These are phyloP conservation scores for Chloranthus sessilifolius DNA, from an alignment of 164 flowering plant species.

Conservation along the genomic window DNA sequence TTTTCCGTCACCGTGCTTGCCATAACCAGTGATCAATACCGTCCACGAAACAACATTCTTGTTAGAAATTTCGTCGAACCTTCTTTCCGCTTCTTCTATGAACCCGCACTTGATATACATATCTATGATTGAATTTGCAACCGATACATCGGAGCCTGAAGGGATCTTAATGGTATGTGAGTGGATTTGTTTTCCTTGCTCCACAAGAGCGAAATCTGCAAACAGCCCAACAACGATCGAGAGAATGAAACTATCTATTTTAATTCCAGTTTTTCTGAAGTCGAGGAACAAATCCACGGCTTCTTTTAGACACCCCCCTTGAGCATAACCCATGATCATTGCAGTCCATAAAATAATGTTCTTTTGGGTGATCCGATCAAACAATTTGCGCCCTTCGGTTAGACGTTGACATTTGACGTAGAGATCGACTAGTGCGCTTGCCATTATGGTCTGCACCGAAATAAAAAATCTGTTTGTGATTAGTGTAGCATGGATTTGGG, in stretches of 20 bases:
- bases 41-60: conserved; percentile 71
- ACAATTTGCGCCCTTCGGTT: conserved; percentile 38
- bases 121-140: conserved; percentile 62
- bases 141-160: conserved; percentile 50
- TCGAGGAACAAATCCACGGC: conserved; percentile 52
- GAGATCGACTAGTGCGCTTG: conserved; percentile 66
- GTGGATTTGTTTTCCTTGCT: conserved; percentile 78
- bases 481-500: conserved; percentile 53
- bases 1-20: conserved; percentile 68
- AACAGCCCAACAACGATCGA: conserved; percentile 61
- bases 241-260: conserved; percentile 56
- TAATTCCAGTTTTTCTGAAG: conserved; percentile 33
- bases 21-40: conserved; percentile 78
- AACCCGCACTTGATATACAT: conserved; percentile 85
- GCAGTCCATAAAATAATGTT: conserved; percentile 64
- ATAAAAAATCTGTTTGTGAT: conserved; percentile 38
- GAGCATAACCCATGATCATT: conserved; percentile 66
- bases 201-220: conserved; percentile 72
- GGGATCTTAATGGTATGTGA: conserved; percentile 48
- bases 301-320: conserved; percentile 41
- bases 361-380: conserved; percentile 38
- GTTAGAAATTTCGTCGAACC: conserved; percentile 37
- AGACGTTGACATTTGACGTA: conserved; percentile 58
- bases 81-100: conserved; percentile 45
- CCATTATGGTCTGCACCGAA: conserved; percentile 25